A percentile compares a stretch with the other conserved stretches of the same genome.
Evolutionary conservation across 192 early-diverging fungal genomes (phyloP).

Genomic region (Gonapodya prolifera): DNA sequence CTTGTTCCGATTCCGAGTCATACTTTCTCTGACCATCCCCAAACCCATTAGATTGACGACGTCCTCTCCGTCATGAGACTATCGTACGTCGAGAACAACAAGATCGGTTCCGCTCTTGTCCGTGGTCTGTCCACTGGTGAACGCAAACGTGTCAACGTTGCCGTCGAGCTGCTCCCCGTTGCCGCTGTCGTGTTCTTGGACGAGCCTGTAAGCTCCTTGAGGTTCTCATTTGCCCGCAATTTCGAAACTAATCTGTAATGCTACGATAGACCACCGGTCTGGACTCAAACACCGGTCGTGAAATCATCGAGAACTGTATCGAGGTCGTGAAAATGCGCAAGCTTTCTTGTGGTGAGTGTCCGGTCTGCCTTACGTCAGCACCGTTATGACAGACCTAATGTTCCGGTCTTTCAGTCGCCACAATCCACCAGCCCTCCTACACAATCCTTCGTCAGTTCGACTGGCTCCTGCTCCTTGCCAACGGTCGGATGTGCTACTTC

Average conservation of each 20-base stretch:
- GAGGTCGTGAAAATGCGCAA: not conserved
- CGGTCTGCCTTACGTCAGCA: not conserved
- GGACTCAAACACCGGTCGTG: slow-evolving; percentile 18
- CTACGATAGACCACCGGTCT: slow-evolving; percentile 13
- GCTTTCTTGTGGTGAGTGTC: slow-evolving; percentile 1
- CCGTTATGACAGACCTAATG: not conserved
- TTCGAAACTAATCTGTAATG: too few relatives aligned
- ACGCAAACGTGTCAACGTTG: slow-evolving; percentile 9
- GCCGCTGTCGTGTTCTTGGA: slow-evolving; percentile 10
- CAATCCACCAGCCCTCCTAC: slow-evolving; percentile 5
- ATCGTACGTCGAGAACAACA: not conserved
- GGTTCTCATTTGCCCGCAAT: too few relatives aligned
- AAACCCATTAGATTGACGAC: slow-evolving; percentile 1
- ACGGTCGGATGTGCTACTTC: slow-evolving; percentile 3
- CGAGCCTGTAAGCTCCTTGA: slow-evolving; percentile 12
- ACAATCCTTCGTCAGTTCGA: not conserved
- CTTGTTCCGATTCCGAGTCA: not conserved
- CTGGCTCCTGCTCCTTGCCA: not conserved
- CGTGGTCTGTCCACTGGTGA: slow-evolving; percentile 12
- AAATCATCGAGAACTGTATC: not conserved
- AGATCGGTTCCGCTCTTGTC: slow-evolving; percentile 9
- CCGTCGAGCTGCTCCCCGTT: slow-evolving; percentile 12
- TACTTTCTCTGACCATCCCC: not conserved
- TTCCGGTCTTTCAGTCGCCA: not conserved
- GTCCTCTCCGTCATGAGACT: slow-evolving; percentile 11